Base-by-base conservation (phyloP, 805 yeast genomes). In the Yarrowia sp. region DNA sequence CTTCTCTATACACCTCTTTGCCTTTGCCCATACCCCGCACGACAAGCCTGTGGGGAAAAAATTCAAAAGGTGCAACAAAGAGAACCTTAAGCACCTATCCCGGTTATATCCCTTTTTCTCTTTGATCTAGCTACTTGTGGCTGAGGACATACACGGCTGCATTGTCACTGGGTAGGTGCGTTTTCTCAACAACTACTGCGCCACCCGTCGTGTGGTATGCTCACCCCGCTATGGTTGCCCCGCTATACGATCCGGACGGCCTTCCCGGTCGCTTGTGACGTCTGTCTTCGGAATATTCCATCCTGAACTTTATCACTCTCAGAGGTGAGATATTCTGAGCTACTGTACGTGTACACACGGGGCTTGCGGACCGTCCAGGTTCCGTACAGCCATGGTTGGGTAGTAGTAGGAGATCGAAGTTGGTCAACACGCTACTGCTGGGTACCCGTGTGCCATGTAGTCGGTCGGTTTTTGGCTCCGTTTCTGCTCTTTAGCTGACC, bases 11-110 rank as follows among this genome's bases (percentile, higher is more conserved):
- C 41, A 35, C 42, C 22, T 17, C 57, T 50, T 50, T 50, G 57
- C 41, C 41, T 50, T 50, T 50, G 53, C 53, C 31, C 18, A 14
- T 51, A 36, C 58, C 58, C 58, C 58, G 58, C 58, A 51, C 58
- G 58, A 51, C 58, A 51, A 51, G 58, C 58, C 58, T 51, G 58
- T 51, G 58, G 58, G 58, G 58, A 51, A 51, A 50, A 51, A 51
- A 36, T 18, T n/a, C 33, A 36, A 51, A 51, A 36, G 3, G 33
- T 14, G 15, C 13, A 22, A 51, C 41, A 36, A 51, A 51, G 58
- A n/a, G 43, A 51, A 51, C 58, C 22, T 22, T 51, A 51, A 36
- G 55, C 53, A 47, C 8, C 53, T 17, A 47, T 47, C 53, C 53
- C 53, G 53, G 53, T 47, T 32, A 47, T 47, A 47, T 47, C 53